Evolutionary conservation across 140 eudicot species (phyloP), one percentile per base, ranked within the genome.

Genomic region (Ambrosia hybrid): DNA sequence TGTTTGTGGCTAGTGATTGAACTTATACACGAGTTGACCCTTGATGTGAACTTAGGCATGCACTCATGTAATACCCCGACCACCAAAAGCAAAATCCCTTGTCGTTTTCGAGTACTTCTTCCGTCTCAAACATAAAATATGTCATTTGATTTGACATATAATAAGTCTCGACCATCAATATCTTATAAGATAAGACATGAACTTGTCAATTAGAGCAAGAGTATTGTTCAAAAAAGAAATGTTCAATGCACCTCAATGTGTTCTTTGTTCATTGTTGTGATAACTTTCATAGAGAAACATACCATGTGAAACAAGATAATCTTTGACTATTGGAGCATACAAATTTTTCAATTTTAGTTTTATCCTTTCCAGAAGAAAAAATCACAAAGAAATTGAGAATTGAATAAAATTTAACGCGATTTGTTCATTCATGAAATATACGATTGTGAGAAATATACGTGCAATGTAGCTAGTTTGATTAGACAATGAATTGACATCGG

Each of bases 1-100:
- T 45, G 68, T 72, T 64, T 78, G 78, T 78, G 82, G 58, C 56
- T 55, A 38, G 70, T 66, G 70, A 39, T 37, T 21, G 60, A 30
- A 43, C 61, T 52, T 43, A 13, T 43, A 65, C 70, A 72, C 11
- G 74, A 78, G 70, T 65, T 78, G 74, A 72, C 83, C 70, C 51
- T 57, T 72, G 78, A 72, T 72, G 57, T 48, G 68, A 78, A 73
- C 17, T n/a, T 33, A 45, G 26, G 15, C 78, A 71, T 45, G 69
- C 64, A 64, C 65, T 71, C 73, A 55, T 56, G 71, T 65, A 56
- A 57, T 77, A 2, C 53, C 16, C 14, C 5, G 51, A 63, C 45
- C 37, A 37, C 34, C 58, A 3, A 62, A 43, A 65, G 59, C 68
- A 33, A 77, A 41, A 45, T 52, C 72, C 71, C 57, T 36, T 30